These are phyloP conservation scores for Metroxylon sagu DNA, from an alignment of 176 grass and related monocot genomes.

Conservation along the genomic window DNA sequence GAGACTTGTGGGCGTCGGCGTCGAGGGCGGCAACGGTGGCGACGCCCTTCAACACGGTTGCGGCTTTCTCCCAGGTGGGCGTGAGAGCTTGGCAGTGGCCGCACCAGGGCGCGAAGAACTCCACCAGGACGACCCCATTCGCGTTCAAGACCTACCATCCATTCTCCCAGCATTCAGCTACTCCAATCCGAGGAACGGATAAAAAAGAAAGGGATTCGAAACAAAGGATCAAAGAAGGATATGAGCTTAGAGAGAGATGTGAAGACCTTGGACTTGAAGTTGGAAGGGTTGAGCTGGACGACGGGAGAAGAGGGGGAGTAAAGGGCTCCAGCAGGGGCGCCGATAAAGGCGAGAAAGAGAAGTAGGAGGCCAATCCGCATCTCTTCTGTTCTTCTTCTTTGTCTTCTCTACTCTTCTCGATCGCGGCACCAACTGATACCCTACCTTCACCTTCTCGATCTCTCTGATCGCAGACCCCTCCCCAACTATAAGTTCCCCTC, in stretches of 20 bases:
- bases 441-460: too few species aligned
- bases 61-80: conserved; percentile 82
- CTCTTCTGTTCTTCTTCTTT: background rate
- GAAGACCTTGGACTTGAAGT: conserved; percentile 94
- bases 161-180: too few species aligned
- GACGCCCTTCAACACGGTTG: conserved; percentile 84
- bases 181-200: too few species aligned
- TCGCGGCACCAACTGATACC: too few species aligned
- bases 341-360: conserved; percentile 20
- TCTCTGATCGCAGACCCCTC: too few species aligned
- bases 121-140: conserved; percentile 88
- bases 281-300: conserved; percentile 78
- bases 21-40: conserved; percentile 79
- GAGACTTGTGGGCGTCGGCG: conserved; percentile 70
- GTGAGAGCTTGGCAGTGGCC: conserved; percentile 94
- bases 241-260: conserved; percentile 20
- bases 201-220: too few species aligned
- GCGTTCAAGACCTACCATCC: conserved; percentile 65
- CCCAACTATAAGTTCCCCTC: too few species aligned
- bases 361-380: conserved; percentile 52
- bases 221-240: background rate
- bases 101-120: conserved; percentile 98
- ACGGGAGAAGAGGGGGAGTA: conserved; percentile 85
- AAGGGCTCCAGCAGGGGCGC: conserved; percentile 43
- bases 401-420: too few species aligned